Conservation (phyloP, 2,329 filamentous ascomycete genomes). For the Boeremia lycopersici region DNA sequence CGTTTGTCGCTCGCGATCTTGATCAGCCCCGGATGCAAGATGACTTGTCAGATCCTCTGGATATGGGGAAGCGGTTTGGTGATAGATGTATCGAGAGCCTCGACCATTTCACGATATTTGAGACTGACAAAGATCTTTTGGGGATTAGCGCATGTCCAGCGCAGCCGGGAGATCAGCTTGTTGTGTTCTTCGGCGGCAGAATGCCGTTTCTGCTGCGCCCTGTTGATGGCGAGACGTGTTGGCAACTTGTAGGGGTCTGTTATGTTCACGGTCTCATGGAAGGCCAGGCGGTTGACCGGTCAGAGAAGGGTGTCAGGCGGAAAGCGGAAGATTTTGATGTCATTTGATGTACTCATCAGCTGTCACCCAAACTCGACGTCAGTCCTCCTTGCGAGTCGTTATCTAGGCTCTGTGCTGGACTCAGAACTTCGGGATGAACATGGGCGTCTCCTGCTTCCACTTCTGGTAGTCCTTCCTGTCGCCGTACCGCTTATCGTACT, state of each 20-base stretch:
- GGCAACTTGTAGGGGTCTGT: conserved; percentile 9
- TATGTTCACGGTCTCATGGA: conserved; percentile 4
- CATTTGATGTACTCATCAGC: neutral
- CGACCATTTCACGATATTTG: neutral
- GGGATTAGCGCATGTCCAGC: neutral
- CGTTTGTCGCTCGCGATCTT: neutral
- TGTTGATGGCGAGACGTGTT: neutral
- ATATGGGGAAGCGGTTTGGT: neutral
- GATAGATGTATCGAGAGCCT: neutral
- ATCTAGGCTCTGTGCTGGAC: neutral
- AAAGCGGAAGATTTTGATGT: neutral
- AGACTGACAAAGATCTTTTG: neutral
- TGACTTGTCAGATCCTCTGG: neutral
- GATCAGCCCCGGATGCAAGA: no score
- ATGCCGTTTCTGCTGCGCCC: conserved; percentile 2
- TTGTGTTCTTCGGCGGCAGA: neutral
- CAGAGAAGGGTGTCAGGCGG: neutral
- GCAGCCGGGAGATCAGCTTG: neutral
- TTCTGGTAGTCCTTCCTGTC: conserved; percentile 68
- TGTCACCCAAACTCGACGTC: neutral
- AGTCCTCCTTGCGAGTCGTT: neutral
- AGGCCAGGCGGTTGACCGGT: neutral
- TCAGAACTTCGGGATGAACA: conserved; percentile 65
- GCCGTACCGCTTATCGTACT: conserved; percentile 70
- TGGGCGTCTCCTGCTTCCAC: conserved; percentile 71